These are phyloP conservation scores for Termitomyces heimii DNA, from an alignment of 768 basidiomycete genomes.

Conservation along the genomic window DNA sequence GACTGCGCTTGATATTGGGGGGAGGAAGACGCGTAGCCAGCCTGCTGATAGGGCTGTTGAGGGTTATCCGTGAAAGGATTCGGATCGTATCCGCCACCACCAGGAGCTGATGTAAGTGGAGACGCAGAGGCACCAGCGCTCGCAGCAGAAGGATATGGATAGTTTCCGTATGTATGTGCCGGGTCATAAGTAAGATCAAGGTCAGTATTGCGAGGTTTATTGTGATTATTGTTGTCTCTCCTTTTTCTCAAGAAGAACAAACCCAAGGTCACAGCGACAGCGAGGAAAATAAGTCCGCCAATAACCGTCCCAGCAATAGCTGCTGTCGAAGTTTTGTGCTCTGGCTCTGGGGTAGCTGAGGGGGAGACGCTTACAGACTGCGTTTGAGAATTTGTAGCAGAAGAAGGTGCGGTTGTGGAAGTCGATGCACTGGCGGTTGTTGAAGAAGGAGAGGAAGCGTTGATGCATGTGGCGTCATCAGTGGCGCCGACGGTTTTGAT, in stretches of 20 bases:
- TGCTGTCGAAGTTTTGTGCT: slow-evolving; percentile 27
- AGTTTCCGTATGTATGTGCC: slow-evolving; percentile 13
- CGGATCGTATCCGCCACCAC: slow-evolving; percentile 6
- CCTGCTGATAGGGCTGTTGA: slow-evolving; percentile 11
- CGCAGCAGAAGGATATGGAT: slow-evolving; percentile 26
- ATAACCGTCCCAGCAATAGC: slow-evolving; percentile 49
- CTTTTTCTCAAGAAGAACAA: slow-evolving; percentile 43
- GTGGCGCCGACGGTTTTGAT: slow-evolving; percentile 40
- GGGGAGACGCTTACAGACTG: slow-evolving; percentile 16
- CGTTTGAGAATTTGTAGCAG: slow-evolving; percentile 8
- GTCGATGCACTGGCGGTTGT: slow-evolving; percentile 20
- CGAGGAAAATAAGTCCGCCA: slow-evolving; percentile 47
- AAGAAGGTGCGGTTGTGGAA: slow-evolving; percentile 5
- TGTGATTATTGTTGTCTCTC: slow-evolving; percentile 20
- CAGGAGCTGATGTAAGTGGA: slow-evolving; percentile 3
- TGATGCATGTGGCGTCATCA: slow-evolving; percentile 46
- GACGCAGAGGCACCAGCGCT: slow-evolving; percentile 10
- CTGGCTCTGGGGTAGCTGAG: slow-evolving; percentile 17
- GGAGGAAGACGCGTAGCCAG: slow-evolving; percentile 8
- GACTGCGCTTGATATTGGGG: slow-evolving; percentile 1
- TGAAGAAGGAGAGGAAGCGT: slow-evolving; percentile 45
- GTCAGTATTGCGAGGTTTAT: slow-evolving; percentile 24
- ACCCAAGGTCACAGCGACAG: slow-evolving; percentile 43
- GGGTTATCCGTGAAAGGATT: slow-evolving; percentile 22
- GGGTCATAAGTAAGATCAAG: slow-evolving; percentile 36